Evolutionary conservation across 352 stramenopile species (phyloP).

Genomic region (Phytophthora aleatoria): DNA sequence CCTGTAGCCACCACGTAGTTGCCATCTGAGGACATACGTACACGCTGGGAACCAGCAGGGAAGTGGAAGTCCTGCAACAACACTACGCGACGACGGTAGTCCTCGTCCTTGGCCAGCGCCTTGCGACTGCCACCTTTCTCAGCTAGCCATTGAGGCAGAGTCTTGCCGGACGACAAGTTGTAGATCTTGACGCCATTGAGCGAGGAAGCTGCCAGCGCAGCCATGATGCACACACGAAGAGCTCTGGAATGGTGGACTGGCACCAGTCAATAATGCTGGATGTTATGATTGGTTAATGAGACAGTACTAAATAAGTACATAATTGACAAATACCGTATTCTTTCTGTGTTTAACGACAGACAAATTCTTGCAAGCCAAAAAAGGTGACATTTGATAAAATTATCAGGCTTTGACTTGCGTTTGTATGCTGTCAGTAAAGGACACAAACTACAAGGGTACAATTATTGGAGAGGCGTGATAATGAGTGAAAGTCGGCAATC

Average conservation of each 20-base stretch:
- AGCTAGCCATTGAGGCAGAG: conserved; percentile 94
- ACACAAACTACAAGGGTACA: no score
- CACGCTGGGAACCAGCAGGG: conserved; percentile 90
- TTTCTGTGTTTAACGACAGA: no score
- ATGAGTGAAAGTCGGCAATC: no score
- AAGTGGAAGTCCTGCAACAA: conserved; percentile 99
- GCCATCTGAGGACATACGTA: conserved; percentile 95
- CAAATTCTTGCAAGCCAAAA: no score
- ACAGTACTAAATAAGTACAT: conserved; percentile 2
- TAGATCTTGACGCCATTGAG: conserved; percentile 96
- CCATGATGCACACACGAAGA: conserved; percentile 43
- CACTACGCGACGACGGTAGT: conserved; percentile 95
- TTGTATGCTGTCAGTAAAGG: no score
- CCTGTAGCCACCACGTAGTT: conserved; percentile 96
- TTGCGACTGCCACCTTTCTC: conserved; percentile 73
- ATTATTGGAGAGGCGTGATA: no score
- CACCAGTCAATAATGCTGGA: conserved; percentile 26
- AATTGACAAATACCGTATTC: no score
- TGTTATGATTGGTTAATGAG: conserved; percentile 12
- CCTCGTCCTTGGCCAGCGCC: conserved; percentile 44
- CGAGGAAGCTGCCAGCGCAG: conserved; percentile 79
- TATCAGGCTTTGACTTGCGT: no score
- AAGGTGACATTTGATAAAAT: no score
- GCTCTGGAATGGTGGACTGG: neutral
- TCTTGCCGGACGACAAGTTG: conserved; percentile 94